phyloP scores from a whole-genome alignment of 2,329 filamentous ascomycete species.

The Fusarium sp. region DNA sequence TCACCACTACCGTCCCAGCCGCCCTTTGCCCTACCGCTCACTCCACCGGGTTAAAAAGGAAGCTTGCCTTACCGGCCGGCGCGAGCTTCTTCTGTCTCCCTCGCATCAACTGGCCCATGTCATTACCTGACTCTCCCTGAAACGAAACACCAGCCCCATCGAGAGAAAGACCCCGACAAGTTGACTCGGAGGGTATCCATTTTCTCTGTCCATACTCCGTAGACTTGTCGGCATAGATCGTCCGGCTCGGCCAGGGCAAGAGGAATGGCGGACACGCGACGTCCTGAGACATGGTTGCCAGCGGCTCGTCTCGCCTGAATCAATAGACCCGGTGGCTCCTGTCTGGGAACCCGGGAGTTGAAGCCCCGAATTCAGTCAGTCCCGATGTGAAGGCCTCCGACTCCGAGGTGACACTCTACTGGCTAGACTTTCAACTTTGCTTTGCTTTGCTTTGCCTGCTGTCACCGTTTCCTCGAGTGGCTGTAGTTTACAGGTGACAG shows the following conservation, averaged over 20 bases:
- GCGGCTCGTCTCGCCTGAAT: conserved; percentile 34
- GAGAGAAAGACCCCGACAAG: conserved; percentile 34
- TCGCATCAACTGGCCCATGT: conserved; percentile 26
- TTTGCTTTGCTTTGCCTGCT: background rate
- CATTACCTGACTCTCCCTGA: conserved; percentile 37
- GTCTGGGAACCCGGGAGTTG: conserved; percentile 1
- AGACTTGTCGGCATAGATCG: conserved; percentile 14
- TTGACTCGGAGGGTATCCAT: conserved; percentile 10
- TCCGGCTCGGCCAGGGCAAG: conserved; percentile 9
- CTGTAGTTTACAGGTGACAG: background rate
- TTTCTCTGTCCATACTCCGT: background rate
- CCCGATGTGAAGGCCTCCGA: background rate
- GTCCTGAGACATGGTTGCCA: conserved; percentile 38
- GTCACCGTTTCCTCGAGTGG: background rate
- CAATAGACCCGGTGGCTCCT: conserved; percentile 4
- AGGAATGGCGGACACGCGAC: conserved; percentile 16
- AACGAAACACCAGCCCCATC: conserved; percentile 34
- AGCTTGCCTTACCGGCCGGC: conserved; percentile 10
- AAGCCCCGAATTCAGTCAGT: background rate
- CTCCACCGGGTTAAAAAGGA: conserved; percentile 10
- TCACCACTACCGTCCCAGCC: conserved; percentile 30
- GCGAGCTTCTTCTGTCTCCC: conserved; percentile 19
- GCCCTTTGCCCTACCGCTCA: conserved; percentile 25
- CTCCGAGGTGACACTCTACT: background rate
- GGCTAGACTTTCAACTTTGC: background rate